These are phyloP conservation scores for Jacaranda copaia DNA, from an alignment of 257 asterid species.

Conservation along the genomic window DNA sequence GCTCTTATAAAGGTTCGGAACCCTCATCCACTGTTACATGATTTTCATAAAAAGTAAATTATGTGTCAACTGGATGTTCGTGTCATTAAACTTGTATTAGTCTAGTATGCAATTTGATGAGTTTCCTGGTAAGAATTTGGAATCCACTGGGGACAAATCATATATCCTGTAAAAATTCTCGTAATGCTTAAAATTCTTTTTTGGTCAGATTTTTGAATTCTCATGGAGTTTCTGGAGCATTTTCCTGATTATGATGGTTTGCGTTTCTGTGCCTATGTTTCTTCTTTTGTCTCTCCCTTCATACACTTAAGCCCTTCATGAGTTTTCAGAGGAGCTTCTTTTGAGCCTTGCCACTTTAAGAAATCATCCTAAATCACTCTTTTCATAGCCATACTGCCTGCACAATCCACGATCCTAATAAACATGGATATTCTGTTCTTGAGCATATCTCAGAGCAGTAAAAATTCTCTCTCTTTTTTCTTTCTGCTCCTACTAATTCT, in stretches of 20 bases:
- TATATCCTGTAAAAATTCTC: neutral
- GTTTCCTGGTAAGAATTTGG: neutral
- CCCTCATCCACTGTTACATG: constrained; percentile 15
- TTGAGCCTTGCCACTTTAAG: neutral
- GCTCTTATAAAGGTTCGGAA: constrained; percentile 74
- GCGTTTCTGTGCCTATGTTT: neutral
- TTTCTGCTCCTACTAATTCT: neutral
- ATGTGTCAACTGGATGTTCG: neutral
- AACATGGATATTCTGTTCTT: neutral
- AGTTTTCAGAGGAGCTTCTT: constrained; percentile 4
- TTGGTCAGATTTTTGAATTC: neutral
- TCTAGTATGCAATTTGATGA: constrained; percentile 13
- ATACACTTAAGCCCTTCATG: neutral
- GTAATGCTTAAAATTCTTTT: neutral
- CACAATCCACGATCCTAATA: neutral
- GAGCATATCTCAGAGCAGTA: neutral
- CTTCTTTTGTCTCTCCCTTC: too few species aligned
- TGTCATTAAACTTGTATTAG: neutral
- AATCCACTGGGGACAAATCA: neutral
- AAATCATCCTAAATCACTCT: neutral
- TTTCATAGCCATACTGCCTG: neutral
- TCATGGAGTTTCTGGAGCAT: neutral
- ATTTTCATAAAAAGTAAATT: neutral
- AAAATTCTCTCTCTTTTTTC: neutral
- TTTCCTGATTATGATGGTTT: neutral